These are phyloP conservation scores for Linum lewisii DNA, from an alignment of 345 rosid genomes.

Conservation along the genomic window DNA sequence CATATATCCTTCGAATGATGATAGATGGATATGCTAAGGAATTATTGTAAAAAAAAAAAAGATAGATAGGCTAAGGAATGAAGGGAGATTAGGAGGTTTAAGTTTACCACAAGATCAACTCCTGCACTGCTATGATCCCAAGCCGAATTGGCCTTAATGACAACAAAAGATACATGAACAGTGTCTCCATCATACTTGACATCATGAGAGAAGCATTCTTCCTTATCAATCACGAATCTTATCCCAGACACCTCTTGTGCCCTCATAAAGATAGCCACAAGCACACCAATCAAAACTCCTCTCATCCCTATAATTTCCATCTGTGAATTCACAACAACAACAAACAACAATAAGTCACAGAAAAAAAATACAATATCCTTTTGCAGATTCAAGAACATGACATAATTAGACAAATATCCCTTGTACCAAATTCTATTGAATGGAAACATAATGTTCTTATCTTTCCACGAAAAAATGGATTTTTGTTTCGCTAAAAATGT, in stretches of 20 bases:
- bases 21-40: too few relatives aligned
- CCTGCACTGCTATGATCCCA: slow-evolving; percentile 51
- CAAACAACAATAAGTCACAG: not conserved
- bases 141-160: slow-evolving; percentile 40
- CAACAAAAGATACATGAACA: slow-evolving; percentile 53
- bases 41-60: not conserved
- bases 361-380: too few relatives aligned
- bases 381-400: too few relatives aligned
- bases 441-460: too few relatives aligned
- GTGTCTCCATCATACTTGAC: slow-evolving; percentile 55
- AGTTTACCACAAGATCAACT: slow-evolving; percentile 53
- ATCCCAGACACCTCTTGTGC: slow-evolving; percentile 32
- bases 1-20: too few relatives aligned
- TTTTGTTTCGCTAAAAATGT: too few relatives aligned
- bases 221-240: slow-evolving; percentile 53
- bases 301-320: slow-evolving; percentile 24
- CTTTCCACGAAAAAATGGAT: too few relatives aligned
- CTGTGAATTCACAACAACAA: slow-evolving; percentile 17
- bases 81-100: slow-evolving; percentile 3
- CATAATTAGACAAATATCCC: too few relatives aligned
- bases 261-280: slow-evolving; percentile 27
- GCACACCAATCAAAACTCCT: slow-evolving; percentile 13
- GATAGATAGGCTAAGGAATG: not conserved
- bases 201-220: slow-evolving; percentile 58
- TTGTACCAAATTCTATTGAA: too few relatives aligned